Percentiles rank a stretch among this genome's conserved stretches.
Conservation (phyloP, 805 yeast species). For the Starmerella gropengiesseri region DNA sequence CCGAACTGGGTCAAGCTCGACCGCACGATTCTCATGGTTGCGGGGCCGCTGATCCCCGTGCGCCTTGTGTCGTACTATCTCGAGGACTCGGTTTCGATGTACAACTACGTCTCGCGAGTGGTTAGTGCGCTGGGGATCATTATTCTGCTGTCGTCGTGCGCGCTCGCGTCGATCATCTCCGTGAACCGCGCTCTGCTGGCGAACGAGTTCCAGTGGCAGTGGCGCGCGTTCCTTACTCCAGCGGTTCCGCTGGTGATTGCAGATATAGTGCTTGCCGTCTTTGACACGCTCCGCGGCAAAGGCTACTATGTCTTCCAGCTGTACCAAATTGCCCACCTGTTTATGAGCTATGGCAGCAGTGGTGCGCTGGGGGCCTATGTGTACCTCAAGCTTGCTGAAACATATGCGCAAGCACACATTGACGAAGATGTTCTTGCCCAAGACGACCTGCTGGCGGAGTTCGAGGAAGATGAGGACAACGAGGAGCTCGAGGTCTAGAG, state of each 20-base stretch:
- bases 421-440: constrained; percentile 23
- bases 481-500: constrained; percentile 20
- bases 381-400: constrained; percentile 24
- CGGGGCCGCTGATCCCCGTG: constrained; percentile 19
- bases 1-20: constrained; percentile 27
- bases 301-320: constrained; percentile 9
- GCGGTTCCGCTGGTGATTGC: constrained; percentile 22
- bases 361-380: constrained; percentile 25
- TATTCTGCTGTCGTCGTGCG: constrained; percentile 21
- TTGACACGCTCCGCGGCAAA: constrained; percentile 6
- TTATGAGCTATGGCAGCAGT: constrained; percentile 22
- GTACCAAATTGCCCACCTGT: constrained; percentile 16
- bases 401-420: constrained; percentile 22
- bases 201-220: constrained; percentile 28
- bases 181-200: constrained; percentile 26
- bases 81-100: constrained; percentile 7
- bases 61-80: constrained; percentile 14
- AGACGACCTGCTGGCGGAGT: constrained; percentile 23
- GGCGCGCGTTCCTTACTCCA: constrained; percentile 27
- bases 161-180: constrained; percentile 23
- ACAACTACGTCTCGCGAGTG: constrained; percentile 17
- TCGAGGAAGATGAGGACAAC: constrained; percentile 25
- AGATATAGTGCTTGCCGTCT: constrained; percentile 8
- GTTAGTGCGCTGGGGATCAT: constrained; percentile 17
- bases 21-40: constrained; percentile 22